A percentile compares a stretch with the other conserved stretches of the same genome.
These are phyloP conservation scores for Fimicolochytrium jonesii DNA, from an alignment of 192 early-diverging fungal genomes.

Conservation along the genomic window DNA sequence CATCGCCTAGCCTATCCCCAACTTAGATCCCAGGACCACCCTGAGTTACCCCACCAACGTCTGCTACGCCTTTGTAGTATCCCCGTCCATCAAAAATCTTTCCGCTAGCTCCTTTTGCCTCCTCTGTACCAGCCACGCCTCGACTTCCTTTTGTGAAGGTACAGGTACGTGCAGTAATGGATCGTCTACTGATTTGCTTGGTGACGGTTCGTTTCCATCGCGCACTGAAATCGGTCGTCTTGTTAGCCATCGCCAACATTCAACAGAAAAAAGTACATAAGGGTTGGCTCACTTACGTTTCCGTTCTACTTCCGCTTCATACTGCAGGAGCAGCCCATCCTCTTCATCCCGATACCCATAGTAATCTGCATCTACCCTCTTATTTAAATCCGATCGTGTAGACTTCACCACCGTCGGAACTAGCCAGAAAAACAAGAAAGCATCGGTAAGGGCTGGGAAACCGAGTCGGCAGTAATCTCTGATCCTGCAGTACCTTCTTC, in stretches of 20 bases:
- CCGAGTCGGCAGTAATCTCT: too few species aligned
- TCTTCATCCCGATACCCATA: constrained; percentile 93
- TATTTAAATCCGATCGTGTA: constrained; percentile 64
- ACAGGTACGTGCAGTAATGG: constrained; percentile 34
- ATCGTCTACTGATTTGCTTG: background rate
- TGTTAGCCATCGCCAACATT: too few species aligned
- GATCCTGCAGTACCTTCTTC: constrained; percentile 54
- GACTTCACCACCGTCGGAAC: constrained; percentile 2
- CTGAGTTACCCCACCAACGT: too few species aligned
- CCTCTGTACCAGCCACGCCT: constrained; percentile 66
- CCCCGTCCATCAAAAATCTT: constrained; percentile 10
- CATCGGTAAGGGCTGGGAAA: too few species aligned
- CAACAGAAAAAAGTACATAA: constrained; percentile 20
- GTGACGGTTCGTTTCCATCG: background rate
- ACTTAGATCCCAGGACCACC: too few species aligned
- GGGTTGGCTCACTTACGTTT: background rate
- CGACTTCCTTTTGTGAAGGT: constrained; percentile 71
- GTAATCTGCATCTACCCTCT: constrained; percentile 87
- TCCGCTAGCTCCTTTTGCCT: constrained; percentile 52
- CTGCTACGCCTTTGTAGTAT: too few species aligned
- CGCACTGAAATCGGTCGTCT: background rate
- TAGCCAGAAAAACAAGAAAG: too few species aligned
- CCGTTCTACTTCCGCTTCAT: constrained; percentile 54
- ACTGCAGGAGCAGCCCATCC: constrained; percentile 75
- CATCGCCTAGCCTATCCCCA: too few species aligned